Base-by-base conservation (phyloP, 495 filamentous ascomycete species). In the Talaromyces proteolyticus region DNA sequence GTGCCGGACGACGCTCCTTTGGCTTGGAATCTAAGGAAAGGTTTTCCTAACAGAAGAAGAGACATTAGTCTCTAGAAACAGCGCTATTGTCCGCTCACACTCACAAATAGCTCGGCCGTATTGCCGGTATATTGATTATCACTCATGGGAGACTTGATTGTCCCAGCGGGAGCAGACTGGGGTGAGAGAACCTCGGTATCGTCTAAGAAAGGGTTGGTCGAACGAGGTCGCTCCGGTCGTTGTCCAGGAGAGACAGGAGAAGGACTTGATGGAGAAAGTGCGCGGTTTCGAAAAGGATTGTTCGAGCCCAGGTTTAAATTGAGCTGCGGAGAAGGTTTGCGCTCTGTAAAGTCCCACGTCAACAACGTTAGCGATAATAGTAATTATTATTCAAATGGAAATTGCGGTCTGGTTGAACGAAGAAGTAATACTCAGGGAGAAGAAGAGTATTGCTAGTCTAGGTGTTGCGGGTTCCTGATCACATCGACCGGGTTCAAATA, bases 221-320 rank as follows among this genome's bases (percentile, higher is more conserved):
- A 95, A 39, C 82, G 67, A 49, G 90, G 89, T 60, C 89, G 77
- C 58, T 86, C 77, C 64, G 78, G 64, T 75, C 67, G 63, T 71
- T 61, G 68, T 47, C 50, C 51, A 39, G 53, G 61, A 24, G 60
- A 63, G 16, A 59, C 74, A 54, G 59, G 61, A 42, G 64, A 77
- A 62, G 76, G 61, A 23, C 44, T 72, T 57, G 78, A 75, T 75
- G 89, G 91, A 50, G 91, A 93, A 6, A 79, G 70, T 41, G 88
- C 84, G 56, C 87, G 86, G 67, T 95, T 95, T 73, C 93, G 86
- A 65, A 98, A 98, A n/a, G 93, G 93, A 61, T 98, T 98, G 76
- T 97, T 97, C 54, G 93, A 97, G 52, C 82, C 79, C 60, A 93
- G 77, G 60, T 83, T 86, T 63, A 82, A 69, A 12, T 76, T 62